A percentile compares a stretch with the other conserved stretches of the same genome.
Conservation (phyloP, 495 filamentous ascomycete genomes). For the Penicillium malachiteum region DNA sequence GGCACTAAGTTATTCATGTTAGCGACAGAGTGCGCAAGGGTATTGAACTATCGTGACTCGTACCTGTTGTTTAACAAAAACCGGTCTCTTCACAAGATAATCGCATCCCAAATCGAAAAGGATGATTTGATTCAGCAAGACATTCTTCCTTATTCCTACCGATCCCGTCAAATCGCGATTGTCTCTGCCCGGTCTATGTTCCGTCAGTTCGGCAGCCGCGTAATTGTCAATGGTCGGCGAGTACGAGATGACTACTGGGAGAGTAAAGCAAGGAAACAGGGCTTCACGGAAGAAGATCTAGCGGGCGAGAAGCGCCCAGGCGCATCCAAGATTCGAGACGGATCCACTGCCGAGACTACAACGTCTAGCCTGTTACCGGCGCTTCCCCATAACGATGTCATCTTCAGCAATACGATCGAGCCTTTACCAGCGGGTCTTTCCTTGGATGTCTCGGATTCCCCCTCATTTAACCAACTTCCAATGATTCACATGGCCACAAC, state of each 20-base stretch:
- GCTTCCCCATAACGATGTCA: constrained; percentile 66
- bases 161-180: constrained; percentile 96
- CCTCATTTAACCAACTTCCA: constrained; percentile 68
- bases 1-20: constrained; percentile 97
- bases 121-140: constrained; percentile 94
- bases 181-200: constrained; percentile 99
- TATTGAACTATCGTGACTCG: constrained; percentile 93
- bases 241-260: constrained; percentile 99
- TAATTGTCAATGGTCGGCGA: constrained; percentile 83
- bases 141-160: constrained; percentile 94
- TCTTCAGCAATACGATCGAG: constrained; percentile 76
- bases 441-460: constrained; percentile 57
- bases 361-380: constrained; percentile 51
- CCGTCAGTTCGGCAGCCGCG: constrained; percentile 94
- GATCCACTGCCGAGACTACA: constrained; percentile 47
- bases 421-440: constrained; percentile 68
- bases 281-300: constrained; percentile 95
- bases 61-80: constrained; percentile 99
- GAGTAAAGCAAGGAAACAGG: constrained; percentile 92
- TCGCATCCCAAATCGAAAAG: constrained; percentile 93
- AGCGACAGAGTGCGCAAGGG: constrained; percentile 94
- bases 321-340: constrained; percentile 82
- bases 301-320: constrained; percentile 97
- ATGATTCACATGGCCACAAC: constrained; percentile 81
- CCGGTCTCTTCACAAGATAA: constrained; percentile 94